Evolutionary conservation across 2,329 filamentous ascomycete genomes (phyloP), one percentile per base, ranked within the genome.

Genomic region (Proliferodiscus dingleyae): DNA sequence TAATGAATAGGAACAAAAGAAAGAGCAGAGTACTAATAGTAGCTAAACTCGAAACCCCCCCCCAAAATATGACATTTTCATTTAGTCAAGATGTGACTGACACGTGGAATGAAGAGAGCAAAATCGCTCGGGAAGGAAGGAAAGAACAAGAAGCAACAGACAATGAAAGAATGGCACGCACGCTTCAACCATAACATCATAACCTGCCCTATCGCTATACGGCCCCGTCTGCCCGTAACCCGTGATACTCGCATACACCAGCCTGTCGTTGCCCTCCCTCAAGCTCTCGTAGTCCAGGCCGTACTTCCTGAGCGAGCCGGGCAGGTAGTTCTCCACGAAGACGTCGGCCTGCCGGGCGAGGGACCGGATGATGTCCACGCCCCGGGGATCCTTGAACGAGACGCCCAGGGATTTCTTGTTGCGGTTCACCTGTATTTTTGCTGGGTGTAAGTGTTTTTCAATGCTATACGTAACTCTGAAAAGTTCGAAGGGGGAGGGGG

Each of bases 181-280:
- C 54, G 91, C 91, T 71, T 97, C 91, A 15, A 97, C 90, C 90
- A 97, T 97, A 57, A 97, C 91, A 66, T 97, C 91, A 73, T 96
- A 97, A 7, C 91, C 91, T 2, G 91, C 89, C 13, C 91, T 77
- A 55, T 82, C 78, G 9, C 84, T 81, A 66, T 94, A 94, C 0
- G 91, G 91, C 0, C 91, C 91, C 1, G 86, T 94, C 64, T 97
- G 91, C 3, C 91, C 91, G 61, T 96, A 97, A 1, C 91, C 91
- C 0, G 91, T 97, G 59, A 97, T 94, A 59, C 88, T 95, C 10
- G 90, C 89, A 64, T 97, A 97, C 55, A 97, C 87, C 42, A 97
- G 74, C 4, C 74, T 71, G 0, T 89, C 89, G 62, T 95, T 96
- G 63, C 95, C 82, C 56, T 81, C 76, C 42, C 76, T 78, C 3